phyloP scores from a whole-genome alignment of 2,329 filamentous ascomycete genomes.

The Trichoderma guizhouense region DNA sequence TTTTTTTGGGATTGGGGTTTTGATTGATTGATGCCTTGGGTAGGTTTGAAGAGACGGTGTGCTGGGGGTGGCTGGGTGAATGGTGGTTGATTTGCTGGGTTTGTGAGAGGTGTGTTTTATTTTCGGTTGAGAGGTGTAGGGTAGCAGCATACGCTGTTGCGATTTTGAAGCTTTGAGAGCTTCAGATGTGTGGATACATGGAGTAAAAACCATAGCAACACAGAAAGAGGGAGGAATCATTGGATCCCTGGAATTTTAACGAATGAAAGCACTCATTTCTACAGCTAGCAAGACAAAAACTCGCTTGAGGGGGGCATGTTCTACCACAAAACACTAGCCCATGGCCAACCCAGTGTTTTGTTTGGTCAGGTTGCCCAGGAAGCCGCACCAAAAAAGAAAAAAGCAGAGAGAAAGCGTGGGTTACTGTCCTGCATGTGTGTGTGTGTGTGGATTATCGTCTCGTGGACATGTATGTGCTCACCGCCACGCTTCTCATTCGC shows the following conservation, averaged over 20 bases:
- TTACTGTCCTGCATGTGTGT: neutral
- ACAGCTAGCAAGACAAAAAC: neutral
- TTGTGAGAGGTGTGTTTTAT: neutral
- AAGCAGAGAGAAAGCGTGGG: neutral
- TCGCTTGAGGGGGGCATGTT: neutral
- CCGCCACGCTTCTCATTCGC: slow-evolving; percentile 11
- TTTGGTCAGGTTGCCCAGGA: neutral
- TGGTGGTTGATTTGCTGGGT: neutral
- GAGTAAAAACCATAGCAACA: neutral
- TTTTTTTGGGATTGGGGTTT: neutral
- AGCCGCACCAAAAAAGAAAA: neutral
- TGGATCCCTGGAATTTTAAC: neutral
- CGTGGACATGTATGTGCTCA: slow-evolving; percentile 16
- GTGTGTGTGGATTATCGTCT: neutral
- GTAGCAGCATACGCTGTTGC: neutral
- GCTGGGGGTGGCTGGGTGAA: neutral
- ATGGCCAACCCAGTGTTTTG: neutral
- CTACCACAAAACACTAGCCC: neutral
- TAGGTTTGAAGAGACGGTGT: neutral
- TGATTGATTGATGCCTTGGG: neutral
- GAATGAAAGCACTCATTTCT: neutral
- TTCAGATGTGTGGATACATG: neutral
- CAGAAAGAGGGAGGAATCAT: no score
- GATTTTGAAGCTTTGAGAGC: neutral
- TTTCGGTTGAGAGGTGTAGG: neutral